These are phyloP conservation scores for Urostyla sp. DNA, from an alignment of 73 alveolate species.

Conservation along the genomic window DNA sequence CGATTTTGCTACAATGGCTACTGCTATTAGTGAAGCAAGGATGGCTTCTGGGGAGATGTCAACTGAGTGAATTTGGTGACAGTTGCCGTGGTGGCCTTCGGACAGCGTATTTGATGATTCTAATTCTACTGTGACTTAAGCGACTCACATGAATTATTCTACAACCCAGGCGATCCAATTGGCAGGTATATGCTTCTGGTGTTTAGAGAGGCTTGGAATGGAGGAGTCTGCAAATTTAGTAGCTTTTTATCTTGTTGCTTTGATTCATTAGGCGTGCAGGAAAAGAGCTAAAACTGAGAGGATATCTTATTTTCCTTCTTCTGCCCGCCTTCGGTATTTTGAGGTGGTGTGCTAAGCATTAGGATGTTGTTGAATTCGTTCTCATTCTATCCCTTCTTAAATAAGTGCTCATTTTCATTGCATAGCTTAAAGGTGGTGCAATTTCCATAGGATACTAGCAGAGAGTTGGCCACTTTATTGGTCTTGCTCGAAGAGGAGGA, in stretches of 20 bases:
- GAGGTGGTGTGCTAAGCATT: conserved; percentile 30
- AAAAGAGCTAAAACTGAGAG: neutral
- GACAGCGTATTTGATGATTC: conserved; percentile 32
- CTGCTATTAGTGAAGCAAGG: neutral
- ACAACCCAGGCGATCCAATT: conserved; percentile 35
- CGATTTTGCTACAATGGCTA: neutral
- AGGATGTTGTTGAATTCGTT: neutral
- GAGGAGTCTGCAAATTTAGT: conserved; percentile 5
- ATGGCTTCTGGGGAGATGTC: conserved; percentile 11
- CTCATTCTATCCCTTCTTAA: neutral
- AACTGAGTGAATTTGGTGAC: conserved; percentile 7
- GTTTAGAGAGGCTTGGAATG: neutral
- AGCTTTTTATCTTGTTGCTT: neutral
- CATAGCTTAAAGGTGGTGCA: conserved; percentile 6
- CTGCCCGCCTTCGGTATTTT: neutral
- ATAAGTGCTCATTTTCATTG: conserved; percentile 2
- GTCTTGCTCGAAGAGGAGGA: no score
- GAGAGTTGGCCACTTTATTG: no score
- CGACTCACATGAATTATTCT: conserved; percentile 31
- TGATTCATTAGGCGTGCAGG: conserved; percentile 25
- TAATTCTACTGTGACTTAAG: neutral
- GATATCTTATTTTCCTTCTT: neutral
- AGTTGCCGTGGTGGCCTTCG: neutral
- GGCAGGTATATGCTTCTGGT: neutral
- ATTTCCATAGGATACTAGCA: neutral